Evolutionary conservation across 352 stramenopile species (phyloP).

Genomic region (Halophytophthora batemanensis): DNA sequence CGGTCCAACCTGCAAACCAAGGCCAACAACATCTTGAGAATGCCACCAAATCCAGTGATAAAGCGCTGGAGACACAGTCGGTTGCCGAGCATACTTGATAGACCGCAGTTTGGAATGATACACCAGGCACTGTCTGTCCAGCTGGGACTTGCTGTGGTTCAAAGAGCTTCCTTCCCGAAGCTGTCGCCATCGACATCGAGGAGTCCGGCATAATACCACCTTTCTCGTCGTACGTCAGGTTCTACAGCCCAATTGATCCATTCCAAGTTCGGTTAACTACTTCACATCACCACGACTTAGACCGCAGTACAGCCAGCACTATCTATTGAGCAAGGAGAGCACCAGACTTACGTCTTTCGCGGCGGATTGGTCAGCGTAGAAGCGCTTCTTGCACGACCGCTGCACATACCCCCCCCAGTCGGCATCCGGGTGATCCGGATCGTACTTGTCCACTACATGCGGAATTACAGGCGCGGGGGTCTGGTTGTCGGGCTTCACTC

Average conservation of each 20-base stretch:
- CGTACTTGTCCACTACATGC: conserved; percentile 63
- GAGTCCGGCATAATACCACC: conserved; percentile 56
- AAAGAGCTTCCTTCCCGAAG: conserved; percentile 52
- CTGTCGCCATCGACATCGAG: conserved; percentile 9
- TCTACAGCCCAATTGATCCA: conserved; percentile 22
- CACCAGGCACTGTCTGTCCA: conserved; percentile 40
- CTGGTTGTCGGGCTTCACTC: conserved; percentile 15
- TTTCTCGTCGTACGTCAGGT: conserved; percentile 46
- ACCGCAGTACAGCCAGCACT: not conserved
- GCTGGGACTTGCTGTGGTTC: conserved; percentile 40
- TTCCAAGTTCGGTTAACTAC: not conserved
- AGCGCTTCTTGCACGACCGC: conserved; percentile 67
- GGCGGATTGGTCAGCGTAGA: conserved; percentile 34
- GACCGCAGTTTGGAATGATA: conserved; percentile 62
- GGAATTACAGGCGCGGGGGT: conserved; percentile 26
- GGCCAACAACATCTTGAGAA: no score
- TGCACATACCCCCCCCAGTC: conserved; percentile 73
- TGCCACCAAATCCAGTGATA: not conserved
- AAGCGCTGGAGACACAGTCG: not conserved
- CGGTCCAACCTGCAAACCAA: conserved; percentile 38
- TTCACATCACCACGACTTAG: not conserved
- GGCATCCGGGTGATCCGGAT: conserved; percentile 67
- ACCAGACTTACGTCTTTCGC: conserved; percentile 38
- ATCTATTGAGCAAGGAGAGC: not conserved
- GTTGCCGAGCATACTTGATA: conserved; percentile 38